Conservation (phyloP, 2,329 filamentous ascomycete species). For the Thielaviopsis ethacetica region DNA sequence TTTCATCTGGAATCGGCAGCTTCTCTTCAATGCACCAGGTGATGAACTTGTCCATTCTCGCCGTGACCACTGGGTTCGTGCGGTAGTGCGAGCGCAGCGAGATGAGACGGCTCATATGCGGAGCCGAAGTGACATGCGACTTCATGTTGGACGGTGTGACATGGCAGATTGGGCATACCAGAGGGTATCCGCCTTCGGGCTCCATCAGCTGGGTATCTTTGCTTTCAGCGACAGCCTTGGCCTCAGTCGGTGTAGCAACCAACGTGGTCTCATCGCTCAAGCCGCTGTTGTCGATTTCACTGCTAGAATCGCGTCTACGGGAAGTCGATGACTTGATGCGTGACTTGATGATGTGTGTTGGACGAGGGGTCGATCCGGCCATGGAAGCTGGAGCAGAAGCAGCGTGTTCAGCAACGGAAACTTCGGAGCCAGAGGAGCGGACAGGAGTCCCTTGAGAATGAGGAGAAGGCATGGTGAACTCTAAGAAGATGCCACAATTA, state of each 20-base stretch:
- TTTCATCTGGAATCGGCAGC: background rate
- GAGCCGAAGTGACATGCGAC: background rate
- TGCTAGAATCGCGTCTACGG: background rate
- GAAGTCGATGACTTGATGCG: background rate
- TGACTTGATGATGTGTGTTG: background rate
- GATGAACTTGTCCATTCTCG: constrained; percentile 1
- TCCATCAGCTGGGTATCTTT: background rate
- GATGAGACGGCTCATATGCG: background rate
- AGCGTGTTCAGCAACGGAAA: background rate
- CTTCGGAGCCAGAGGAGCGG: background rate
- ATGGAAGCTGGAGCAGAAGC: background rate
- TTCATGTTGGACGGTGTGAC: background rate
- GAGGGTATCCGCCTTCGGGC: background rate
- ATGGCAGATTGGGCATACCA: constrained; percentile 6
- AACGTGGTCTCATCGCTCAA: constrained; percentile 7
- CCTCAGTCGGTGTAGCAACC: background rate
- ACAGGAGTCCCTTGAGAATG: background rate
- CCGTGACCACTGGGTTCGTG: background rate
- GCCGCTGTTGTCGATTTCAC: background rate
- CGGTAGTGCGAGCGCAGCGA: background rate
- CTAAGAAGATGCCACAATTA: background rate
- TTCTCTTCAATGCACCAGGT: constrained; percentile 5
- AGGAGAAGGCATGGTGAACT: background rate
- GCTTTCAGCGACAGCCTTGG: background rate
- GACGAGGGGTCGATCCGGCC: background rate